Evolutionary conservation across 345 rosid genomes (phyloP).

Genomic region (Aegle marmelos): DNA sequence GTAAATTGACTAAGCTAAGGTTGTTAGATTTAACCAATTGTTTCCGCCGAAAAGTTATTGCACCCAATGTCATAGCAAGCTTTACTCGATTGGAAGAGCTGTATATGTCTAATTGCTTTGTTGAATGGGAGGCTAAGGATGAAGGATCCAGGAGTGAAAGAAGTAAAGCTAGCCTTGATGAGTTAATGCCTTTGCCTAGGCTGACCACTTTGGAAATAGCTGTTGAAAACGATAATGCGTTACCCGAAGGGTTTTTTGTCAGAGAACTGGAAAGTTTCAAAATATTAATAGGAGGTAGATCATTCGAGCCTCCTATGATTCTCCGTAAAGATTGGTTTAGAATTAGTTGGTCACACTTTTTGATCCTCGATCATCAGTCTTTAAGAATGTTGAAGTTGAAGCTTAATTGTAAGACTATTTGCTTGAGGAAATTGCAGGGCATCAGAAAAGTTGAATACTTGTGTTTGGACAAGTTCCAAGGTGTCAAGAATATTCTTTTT

Average conservation of each 20-base stretch:
- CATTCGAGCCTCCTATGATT: neutral
- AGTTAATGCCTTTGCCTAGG: slow-evolving; percentile 19
- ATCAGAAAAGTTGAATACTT: slow-evolving; percentile 7
- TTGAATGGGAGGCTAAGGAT: neutral
- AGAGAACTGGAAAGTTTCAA: too few relatives aligned
- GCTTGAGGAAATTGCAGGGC: too few relatives aligned
- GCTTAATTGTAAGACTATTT: neutral
- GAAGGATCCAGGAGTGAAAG: neutral
- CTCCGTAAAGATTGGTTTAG: neutral
- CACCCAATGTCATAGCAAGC: too few relatives aligned
- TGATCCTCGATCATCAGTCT: neutral
- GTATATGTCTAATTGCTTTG: too few relatives aligned
- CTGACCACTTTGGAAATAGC: slow-evolving; percentile 3
- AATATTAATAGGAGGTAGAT: neutral
- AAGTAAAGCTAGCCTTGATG: slow-evolving; percentile 7
- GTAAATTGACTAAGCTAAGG: too few relatives aligned
- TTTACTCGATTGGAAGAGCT: too few relatives aligned
- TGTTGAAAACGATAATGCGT: neutral
- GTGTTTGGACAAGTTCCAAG: slow-evolving; percentile 7
- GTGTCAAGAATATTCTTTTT: neutral
- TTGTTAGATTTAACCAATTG: too few relatives aligned
- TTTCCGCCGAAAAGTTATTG: too few relatives aligned
- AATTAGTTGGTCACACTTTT: neutral
- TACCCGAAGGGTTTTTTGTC: neutral
- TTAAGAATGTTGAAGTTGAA: neutral